A percentile compares a stretch with the other conserved stretches of the same genome.
Conservation (phyloP, 169 alveolate species). For the Cryptosporidium baileyi region DNA sequence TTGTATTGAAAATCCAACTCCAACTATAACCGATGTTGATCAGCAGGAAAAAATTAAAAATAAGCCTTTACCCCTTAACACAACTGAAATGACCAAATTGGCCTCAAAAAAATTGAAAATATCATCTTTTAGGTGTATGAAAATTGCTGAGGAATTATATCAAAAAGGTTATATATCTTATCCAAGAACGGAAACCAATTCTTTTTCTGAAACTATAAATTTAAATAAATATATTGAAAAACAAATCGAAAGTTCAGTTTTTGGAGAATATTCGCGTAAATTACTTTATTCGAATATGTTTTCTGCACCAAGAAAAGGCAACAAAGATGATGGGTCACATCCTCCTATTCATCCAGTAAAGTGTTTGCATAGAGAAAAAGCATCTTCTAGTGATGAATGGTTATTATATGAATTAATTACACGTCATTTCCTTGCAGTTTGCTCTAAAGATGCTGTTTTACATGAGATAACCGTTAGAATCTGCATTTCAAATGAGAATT, state of each 20-base stretch:
- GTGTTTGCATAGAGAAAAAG: conserved; percentile 78
- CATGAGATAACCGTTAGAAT: conserved; percentile 79
- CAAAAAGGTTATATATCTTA: conserved; percentile 91
- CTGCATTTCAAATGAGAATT: conserved; percentile 81
- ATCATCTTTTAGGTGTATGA: conserved; percentile 90
- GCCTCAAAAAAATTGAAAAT: conserved; percentile 84
- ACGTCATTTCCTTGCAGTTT: conserved; percentile 87
- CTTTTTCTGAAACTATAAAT: conserved; percentile 89
- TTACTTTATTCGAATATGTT: conserved; percentile 75
- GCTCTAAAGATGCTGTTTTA: conserved; percentile 89
- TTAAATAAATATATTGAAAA: conserved; percentile 79
- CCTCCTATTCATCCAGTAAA: conserved; percentile 99
- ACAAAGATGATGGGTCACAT: conserved; percentile 96
- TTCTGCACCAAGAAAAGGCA: conserved; percentile 86
- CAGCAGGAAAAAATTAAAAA: conserved; percentile 72
- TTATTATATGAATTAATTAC: conserved; percentile 85
- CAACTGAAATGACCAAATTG: conserved; percentile 84
- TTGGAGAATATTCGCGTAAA: conserved; percentile 90
- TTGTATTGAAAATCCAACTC: conserved; percentile 41
- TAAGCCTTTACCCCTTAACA: conserved; percentile 86
- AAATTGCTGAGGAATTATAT: conserved; percentile 95
- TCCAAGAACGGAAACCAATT: conserved; percentile 99
- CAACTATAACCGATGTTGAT: conserved; percentile 72
- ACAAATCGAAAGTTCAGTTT: conserved; percentile 79
- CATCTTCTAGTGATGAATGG: conserved; percentile 84